These are phyloP conservation scores for Cenchrus fungigraminus DNA, from an alignment of 176 grass and related monocot genomes.

Conservation along the genomic window DNA sequence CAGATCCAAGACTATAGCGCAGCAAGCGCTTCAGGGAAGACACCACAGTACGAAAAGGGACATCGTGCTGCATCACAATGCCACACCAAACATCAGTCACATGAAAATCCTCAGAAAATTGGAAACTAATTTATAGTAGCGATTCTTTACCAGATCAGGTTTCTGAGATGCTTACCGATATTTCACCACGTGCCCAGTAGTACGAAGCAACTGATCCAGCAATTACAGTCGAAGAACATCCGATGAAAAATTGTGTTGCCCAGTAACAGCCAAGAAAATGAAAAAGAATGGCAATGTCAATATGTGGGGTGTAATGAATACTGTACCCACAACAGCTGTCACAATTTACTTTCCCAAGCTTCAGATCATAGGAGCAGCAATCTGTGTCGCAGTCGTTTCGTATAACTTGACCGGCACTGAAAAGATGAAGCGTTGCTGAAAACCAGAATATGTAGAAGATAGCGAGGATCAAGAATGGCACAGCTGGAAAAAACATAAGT, in stretches of 20 bases:
- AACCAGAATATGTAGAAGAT: conserved; percentile 97
- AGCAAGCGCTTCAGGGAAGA: conserved; percentile 80
- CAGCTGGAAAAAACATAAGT: conserved; percentile 74
- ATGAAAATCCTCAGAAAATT: background rate
- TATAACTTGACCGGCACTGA: conserved; percentile 79
- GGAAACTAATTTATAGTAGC: background rate
- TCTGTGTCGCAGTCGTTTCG: conserved; percentile 76
- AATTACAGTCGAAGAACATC: conserved; percentile 78
- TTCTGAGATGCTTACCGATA: conserved; percentile 65
- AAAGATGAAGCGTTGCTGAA: conserved; percentile 84
- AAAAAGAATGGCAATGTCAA: conserved; percentile 84
- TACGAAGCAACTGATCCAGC: conserved; percentile 94
- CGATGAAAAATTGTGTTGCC: conserved; percentile 86
- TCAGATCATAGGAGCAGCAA: conserved; percentile 87
- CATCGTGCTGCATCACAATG: conserved; percentile 74
- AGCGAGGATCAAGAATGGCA: conserved; percentile 76
- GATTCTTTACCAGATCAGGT: background rate
- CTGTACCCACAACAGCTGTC: conserved; percentile 92
- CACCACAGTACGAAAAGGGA: conserved; percentile 80
- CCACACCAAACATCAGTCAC: conserved; percentile 13
- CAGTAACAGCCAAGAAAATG: conserved; percentile 89
- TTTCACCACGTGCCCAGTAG: conserved; percentile 88
- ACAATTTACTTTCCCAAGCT: conserved; percentile 81
- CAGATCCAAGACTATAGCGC: conserved; percentile 86
- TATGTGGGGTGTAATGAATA: conserved; percentile 83